Conservation (phyloP, 768 basidiomycete species). For the Pleurotus giganteus region DNA sequence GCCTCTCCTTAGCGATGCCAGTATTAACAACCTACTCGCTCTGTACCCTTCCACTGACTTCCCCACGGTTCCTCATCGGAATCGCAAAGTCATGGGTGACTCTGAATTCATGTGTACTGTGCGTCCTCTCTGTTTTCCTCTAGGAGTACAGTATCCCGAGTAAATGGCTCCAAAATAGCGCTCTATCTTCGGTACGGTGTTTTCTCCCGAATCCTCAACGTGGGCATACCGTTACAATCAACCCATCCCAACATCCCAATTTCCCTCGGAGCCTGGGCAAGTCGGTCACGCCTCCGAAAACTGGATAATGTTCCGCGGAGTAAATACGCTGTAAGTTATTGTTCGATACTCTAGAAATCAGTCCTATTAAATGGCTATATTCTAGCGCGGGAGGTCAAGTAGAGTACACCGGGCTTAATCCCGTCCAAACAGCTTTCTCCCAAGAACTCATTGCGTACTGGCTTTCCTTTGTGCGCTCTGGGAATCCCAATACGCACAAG, state of each 20-base stretch:
- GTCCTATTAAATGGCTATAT: background rate
- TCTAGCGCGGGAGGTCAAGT: slow-evolving; percentile 49
- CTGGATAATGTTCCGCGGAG: slow-evolving; percentile 66
- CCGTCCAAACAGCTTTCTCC: slow-evolving; percentile 48
- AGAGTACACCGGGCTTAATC: slow-evolving; percentile 42
- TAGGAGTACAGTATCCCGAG: background rate
- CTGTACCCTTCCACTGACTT: slow-evolving; percentile 45
- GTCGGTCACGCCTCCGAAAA: slow-evolving; percentile 58
- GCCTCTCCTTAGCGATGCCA: slow-evolving; percentile 39
- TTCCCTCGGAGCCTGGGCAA: slow-evolving; percentile 20
- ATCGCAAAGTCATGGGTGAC: slow-evolving; percentile 48
- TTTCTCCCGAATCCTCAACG: slow-evolving; percentile 30
- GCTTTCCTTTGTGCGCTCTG: slow-evolving; percentile 60
- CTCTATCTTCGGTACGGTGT: slow-evolving; percentile 43
- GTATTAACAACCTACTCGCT: slow-evolving; percentile 33
- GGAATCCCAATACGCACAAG: slow-evolving; percentile 55
- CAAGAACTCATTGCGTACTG: slow-evolving; percentile 63
- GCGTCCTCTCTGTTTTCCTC: slow-evolving; percentile 21
- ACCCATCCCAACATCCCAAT: slow-evolving; percentile 28
- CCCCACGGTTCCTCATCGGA: slow-evolving; percentile 32
- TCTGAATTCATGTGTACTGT: slow-evolving; percentile 51
- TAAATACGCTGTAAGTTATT: slow-evolving; percentile 54
- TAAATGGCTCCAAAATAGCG: slow-evolving; percentile 26
- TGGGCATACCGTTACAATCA: slow-evolving; percentile 65
- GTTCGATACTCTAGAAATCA: background rate